These are phyloP conservation scores for Erysimum cheiri DNA, from an alignment of 441 rosid species.

Conservation along the genomic window DNA sequence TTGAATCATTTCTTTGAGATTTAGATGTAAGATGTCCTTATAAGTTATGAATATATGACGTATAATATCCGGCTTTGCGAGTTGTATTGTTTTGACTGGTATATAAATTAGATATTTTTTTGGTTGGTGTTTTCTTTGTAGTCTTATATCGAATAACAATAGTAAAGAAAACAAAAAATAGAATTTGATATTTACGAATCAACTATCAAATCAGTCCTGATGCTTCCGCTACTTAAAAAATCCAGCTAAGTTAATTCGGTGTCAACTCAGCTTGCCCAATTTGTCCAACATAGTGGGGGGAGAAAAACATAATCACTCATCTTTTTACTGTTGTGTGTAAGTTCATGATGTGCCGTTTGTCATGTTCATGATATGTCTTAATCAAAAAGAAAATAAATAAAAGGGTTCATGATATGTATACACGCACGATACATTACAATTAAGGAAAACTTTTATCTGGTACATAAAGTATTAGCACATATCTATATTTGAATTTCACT, in stretches of 20 bases:
- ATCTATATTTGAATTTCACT: slow-evolving; percentile 6
- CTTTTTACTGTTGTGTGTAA: slow-evolving; percentile 16
- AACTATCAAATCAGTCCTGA: slow-evolving; percentile 29
- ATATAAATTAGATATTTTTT: slow-evolving; percentile 9
- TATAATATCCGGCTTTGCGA: slow-evolving; percentile 1
- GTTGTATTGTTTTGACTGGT: neutral
- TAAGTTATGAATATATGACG: slow-evolving; percentile 2
- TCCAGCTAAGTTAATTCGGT: slow-evolving; percentile 31
- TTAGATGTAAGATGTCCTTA: neutral
- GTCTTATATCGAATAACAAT: slow-evolving; percentile 11
- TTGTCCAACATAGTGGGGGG: slow-evolving; percentile 37
- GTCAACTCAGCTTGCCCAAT: slow-evolving; percentile 37
- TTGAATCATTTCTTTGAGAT: neutral
- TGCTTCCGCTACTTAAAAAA: slow-evolving; percentile 28
- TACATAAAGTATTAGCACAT: slow-evolving; percentile 4
- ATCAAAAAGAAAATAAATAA: neutral
- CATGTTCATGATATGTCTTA: slow-evolving; percentile 5
- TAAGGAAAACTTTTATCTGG: neutral
- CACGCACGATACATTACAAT: slow-evolving; percentile 19
- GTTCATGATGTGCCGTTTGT: slow-evolving; percentile 11
- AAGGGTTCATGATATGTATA: neutral
- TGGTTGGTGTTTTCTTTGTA: slow-evolving; percentile 5
- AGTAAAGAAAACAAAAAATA: neutral
- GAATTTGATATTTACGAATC: slow-evolving; percentile 17
- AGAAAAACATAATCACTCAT: slow-evolving; percentile 21